phyloP scores from a whole-genome alignment of 805 yeast genomes.

The Starmerella sirachaensis region DNA sequence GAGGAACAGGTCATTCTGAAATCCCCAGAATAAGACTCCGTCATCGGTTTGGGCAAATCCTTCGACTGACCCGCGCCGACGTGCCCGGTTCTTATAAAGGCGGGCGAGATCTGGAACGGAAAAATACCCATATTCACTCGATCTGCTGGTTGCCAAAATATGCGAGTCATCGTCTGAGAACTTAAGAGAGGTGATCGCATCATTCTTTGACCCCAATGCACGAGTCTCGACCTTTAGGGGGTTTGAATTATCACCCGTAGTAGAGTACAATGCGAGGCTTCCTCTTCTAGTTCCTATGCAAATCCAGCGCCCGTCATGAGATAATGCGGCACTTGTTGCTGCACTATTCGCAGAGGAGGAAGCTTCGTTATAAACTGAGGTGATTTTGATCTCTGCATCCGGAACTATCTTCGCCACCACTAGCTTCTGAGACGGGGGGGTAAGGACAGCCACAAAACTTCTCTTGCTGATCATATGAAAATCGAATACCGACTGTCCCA shows the following conservation, averaged over 20 bases:
- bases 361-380: neutral
- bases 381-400: neutral
- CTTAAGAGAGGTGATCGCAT: slow-evolving; percentile 23
- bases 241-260: neutral
- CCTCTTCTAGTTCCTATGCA: slow-evolving; percentile 16
- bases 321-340: slow-evolving; percentile 1
- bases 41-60: slow-evolving; percentile 40
- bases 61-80: slow-evolving; percentile 63
- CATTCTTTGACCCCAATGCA: slow-evolving; percentile 16
- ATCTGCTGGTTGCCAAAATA: slow-evolving; percentile 21
- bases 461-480: slow-evolving; percentile 5
- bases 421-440: neutral
- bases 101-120: slow-evolving; percentile 2
- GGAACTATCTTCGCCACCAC: neutral
- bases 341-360: no score
- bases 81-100: slow-evolving; percentile 41
- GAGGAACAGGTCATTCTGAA: slow-evolving; percentile 65
- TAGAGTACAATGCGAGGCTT: slow-evolving; percentile 1
- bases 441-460: neutral
- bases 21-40: slow-evolving; percentile 61
- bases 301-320: neutral
- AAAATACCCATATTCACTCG: slow-evolving; percentile 22
- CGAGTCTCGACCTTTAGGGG: neutral
- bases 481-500: slow-evolving; percentile 5
- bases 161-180: slow-evolving; percentile 4